Evolutionary conservation across 768 basidiomycete genomes (phyloP), one percentile per base, ranked within the genome.

Genomic region (Auriscalpium vulgare): DNA sequence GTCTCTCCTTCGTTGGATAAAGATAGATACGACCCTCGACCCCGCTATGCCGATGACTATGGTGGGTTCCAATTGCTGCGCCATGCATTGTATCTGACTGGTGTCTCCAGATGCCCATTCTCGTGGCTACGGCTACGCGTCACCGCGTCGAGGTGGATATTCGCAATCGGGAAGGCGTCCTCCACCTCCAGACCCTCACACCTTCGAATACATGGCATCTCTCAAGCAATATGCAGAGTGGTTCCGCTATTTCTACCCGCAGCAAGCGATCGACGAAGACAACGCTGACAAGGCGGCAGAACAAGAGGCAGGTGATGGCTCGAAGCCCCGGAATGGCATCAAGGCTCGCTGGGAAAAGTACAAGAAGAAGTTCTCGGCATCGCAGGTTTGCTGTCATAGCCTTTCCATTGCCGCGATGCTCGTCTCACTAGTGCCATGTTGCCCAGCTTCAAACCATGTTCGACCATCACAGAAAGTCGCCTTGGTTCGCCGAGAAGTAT

Each of bases 401-500:
- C 45, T 14, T 35, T 21, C 36, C 17, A 43, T 47, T 34, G 34
- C 36, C 23, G n/a, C 37, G 7, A 9, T 47, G 38, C 35, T 44
- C 13, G 19, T 51, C 8, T 13, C 44, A 51, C 8, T 54, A 9
- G 47, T 38, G 54, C 58, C 62, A 37, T 59, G 45, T 74, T 72
- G 74, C 78, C 69, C 79, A 97, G 94, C 83, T 95, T 66, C 91
- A 91, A 76, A 88, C 88, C 56, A 88, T 97, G 80, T 97, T 92
- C 79, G 88, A 97, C 37, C 88, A 92, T 72, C 95, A 97, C 75
- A 83, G 85, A 72, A 87, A 88, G 67, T 91, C 91, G n/a, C 87
- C 92, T 13, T 97, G 95, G 95, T 97, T 97, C 76, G 82, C 84
- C 55, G 95, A 97, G 78, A 91, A 91, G 70, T 97, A 97, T 75